Conservation (phyloP, 2,329 filamentous ascomycete species). For the Canariomyces notabilis region DNA sequence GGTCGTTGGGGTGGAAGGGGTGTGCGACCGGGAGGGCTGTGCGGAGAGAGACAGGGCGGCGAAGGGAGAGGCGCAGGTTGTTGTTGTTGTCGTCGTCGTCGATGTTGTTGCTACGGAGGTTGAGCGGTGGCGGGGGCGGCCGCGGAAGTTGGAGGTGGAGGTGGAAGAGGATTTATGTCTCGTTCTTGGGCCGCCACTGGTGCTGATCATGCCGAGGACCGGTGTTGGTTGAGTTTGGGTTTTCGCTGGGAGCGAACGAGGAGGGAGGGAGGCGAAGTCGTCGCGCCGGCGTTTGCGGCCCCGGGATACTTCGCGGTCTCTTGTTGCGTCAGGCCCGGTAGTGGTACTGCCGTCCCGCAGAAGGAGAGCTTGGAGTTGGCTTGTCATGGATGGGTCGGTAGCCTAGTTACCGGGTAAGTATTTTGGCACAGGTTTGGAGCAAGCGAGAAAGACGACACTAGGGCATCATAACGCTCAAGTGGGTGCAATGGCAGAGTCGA, state of each 20-base stretch:
- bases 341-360: neutral
- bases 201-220: too few species aligned
- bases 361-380: neutral
- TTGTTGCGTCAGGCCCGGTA: neutral
- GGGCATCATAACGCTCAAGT: too few species aligned
- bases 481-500: too few species aligned
- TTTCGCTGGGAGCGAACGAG: neutral
- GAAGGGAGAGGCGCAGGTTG: neutral
- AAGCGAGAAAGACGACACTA: too few species aligned
- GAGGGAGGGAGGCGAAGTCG: neutral
- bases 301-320: neutral
- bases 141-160: slow-evolving; percentile 37
- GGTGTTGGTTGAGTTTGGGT: slow-evolving; percentile 15
- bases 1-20: slow-evolving; percentile 19
- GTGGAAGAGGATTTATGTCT: slow-evolving; percentile 29
- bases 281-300: slow-evolving; percentile 13
- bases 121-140: slow-evolving; percentile 38
- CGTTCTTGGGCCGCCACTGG: too few species aligned
- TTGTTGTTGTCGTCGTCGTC: slow-evolving; percentile 27
- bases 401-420: neutral
- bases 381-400: slow-evolving; percentile 6
- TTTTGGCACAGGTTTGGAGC: too few species aligned
- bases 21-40: slow-evolving; percentile 16
- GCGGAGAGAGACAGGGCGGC: neutral
- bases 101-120: slow-evolving; percentile 29